Conservation (phyloP, 306 rosid genomes). For the Lotus japonicus region DNA sequence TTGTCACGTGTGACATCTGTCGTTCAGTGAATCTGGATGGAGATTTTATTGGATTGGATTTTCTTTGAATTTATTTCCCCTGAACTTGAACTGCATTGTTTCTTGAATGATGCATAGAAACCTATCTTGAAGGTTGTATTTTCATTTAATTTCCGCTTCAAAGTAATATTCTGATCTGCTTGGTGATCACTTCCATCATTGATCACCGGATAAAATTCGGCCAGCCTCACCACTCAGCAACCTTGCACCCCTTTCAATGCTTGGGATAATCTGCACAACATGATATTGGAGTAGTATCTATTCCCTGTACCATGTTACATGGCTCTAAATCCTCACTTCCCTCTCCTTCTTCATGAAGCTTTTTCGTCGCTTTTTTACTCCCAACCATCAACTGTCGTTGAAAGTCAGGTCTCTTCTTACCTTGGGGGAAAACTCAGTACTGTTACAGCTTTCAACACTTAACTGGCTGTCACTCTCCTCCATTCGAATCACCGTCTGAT, state of each 20-base stretch:
- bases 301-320: conserved; percentile 25
- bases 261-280: conserved; percentile 29
- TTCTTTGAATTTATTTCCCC: conserved; percentile 37
- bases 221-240: conserved; percentile 21
- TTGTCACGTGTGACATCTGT: conserved; percentile 35
- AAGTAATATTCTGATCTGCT: conserved; percentile 22
- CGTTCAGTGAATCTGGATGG: conserved; percentile 26
- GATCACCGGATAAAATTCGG: conserved; percentile 14
- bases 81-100: conserved; percentile 26
- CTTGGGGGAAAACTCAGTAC: conserved; percentile 32
- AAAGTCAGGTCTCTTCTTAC: conserved; percentile 48
- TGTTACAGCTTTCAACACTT: conserved; percentile 86
- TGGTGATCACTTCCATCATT: conserved; percentile 19
- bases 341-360: conserved; percentile 30
- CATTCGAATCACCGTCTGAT: conserved; percentile 39
- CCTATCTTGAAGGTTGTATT: conserved; percentile 6
- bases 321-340: conserved; percentile 35
- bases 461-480: conserved; percentile 58
- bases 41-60: conserved; percentile 21
- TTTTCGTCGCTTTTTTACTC: conserved; percentile 47
- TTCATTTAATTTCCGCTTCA: conserved; percentile 31
- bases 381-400: conserved; percentile 49
- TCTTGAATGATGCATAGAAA: conserved; percentile 29
- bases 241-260: conserved; percentile 27
- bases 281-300: conserved; percentile 46